Conservation (phyloP, 2,329 filamentous ascomycete genomes). For the Periconia digitata region DNA sequence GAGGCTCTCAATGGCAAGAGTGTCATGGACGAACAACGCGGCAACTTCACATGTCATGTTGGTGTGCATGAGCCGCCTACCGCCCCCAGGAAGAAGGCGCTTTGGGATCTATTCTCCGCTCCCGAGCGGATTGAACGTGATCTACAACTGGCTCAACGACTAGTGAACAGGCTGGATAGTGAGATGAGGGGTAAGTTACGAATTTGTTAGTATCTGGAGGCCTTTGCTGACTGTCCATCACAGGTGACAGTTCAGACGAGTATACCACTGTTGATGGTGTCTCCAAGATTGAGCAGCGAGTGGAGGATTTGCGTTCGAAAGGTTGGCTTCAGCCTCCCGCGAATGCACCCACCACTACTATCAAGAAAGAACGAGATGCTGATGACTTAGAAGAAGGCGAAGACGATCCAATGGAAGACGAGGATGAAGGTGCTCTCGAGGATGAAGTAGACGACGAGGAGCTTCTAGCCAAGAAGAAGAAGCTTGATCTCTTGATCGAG, state of each 20-base stretch:
- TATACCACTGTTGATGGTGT: conserved; percentile 61
- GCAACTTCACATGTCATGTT: conserved; percentile 96
- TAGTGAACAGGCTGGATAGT: conserved; percentile 81
- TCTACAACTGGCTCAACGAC: conserved; percentile 75
- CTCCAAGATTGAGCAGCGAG: conserved; percentile 79
- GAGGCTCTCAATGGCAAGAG: conserved; percentile 98
- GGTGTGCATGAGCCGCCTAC: conserved; percentile 89
- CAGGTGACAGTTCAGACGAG: conserved; percentile 20
- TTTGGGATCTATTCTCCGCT: conserved; percentile 95
- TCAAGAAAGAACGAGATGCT: conserved; percentile 64
- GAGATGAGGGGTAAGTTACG: conserved; percentile 79
- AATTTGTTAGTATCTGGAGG: no score
- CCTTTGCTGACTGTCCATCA: no score
- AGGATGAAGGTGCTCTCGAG: conserved; percentile 64
- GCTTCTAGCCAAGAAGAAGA: conserved; percentile 89
- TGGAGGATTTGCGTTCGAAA: conserved; percentile 75
- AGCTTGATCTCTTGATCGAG: conserved; percentile 91
- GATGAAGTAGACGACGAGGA: conserved; percentile 91
- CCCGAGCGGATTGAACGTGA: conserved; percentile 93
- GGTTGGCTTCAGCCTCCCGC: conserved; percentile 73
- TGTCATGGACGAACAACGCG: conserved; percentile 88
- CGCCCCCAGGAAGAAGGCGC: conserved; percentile 86
- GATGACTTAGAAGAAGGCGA: conserved; percentile 76
- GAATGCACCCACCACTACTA: conserved; percentile 49
- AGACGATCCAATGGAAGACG: conserved; percentile 61